Conservation (phyloP, 139 green algal genomes). For the Picochlorum costavermella region DNA sequence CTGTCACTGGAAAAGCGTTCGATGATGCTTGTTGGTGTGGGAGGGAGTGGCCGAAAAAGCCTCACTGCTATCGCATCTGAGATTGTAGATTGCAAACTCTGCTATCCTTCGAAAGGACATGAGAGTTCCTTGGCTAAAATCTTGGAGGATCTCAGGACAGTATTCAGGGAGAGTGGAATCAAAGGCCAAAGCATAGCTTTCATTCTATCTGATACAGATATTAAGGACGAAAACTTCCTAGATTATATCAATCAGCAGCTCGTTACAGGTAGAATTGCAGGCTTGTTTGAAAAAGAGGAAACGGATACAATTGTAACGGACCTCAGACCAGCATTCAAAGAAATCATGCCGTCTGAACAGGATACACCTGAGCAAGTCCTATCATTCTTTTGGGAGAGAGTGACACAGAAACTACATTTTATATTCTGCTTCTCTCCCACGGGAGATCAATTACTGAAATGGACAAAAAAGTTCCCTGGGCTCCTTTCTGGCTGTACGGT, state of each 20-base stretch:
- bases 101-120: constrained; percentile 65
- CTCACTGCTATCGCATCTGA: constrained; percentile 68
- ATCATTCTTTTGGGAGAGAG: constrained; percentile 89
- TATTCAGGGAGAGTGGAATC: constrained; percentile 91
- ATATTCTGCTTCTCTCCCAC: constrained; percentile 90
- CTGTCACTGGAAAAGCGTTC: constrained; percentile 76
- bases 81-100: constrained; percentile 42
- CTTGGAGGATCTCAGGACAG: constrained; percentile 88
- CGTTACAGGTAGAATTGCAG: constrained; percentile 87
- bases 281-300: constrained; percentile 90
- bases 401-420: constrained; percentile 85
- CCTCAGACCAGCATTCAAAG: constrained; percentile 41
- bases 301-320: constrained; percentile 89
- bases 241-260: constrained; percentile 98
- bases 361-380: constrained; percentile 27
- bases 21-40: constrained; percentile 89
- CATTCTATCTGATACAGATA: constrained; percentile 86
- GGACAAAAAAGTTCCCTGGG: constrained; percentile 85
- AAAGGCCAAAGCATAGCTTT: constrained; percentile 87
- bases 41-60: constrained; percentile 84
- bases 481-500: constrained; percentile 94
- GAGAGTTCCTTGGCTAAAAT: constrained; percentile 84
- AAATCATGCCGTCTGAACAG: background rate
- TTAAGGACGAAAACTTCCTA: constrained; percentile 92
- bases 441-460: constrained; percentile 71